A percentile compares a stretch with the other conserved stretches of the same genome.
phyloP scores from a whole-genome alignment of 805 yeast species.

The Kluyveromyces dobzhanskii region DNA sequence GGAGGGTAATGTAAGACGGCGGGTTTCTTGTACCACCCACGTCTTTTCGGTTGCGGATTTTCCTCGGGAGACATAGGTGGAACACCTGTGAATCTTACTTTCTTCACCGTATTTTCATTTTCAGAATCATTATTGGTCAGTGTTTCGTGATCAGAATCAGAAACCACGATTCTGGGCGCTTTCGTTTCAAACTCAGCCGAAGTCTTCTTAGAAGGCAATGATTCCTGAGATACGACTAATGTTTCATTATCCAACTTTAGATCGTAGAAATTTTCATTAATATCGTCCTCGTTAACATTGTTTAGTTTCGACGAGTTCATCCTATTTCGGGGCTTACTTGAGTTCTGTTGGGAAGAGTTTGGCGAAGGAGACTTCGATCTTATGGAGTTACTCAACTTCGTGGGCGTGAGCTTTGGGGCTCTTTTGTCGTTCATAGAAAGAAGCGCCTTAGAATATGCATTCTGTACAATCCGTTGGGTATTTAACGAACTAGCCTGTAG shows the following conservation, averaged over 20 bases:
- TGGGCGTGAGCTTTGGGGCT: not conserved
- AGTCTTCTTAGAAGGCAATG: not conserved
- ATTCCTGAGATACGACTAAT: not conserved
- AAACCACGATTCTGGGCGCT: not conserved
- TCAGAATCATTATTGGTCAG: not conserved
- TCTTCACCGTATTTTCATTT: constrained; percentile 11
- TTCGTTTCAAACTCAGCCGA: not conserved
- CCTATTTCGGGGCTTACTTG: not conserved
- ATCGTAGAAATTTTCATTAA: not conserved
- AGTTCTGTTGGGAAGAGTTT: not conserved
- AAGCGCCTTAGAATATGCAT: constrained; percentile 10
- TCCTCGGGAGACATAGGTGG: constrained; percentile 28
- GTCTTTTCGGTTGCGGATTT: constrained; percentile 24
- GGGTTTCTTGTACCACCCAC: constrained; percentile 32
- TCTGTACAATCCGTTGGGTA: constrained; percentile 24
- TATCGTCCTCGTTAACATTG: not conserved
- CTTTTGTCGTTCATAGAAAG: constrained; percentile 5
- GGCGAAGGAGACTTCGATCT: not conserved
- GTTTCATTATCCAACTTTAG: constrained; percentile 1
- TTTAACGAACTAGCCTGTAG: constrained; percentile 21
- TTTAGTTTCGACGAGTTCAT: not conserved
- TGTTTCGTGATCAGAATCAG: not conserved
- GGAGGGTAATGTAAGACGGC: constrained; percentile 29
- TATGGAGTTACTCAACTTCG: not conserved
- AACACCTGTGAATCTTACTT: constrained; percentile 29